A percentile compares a stretch with the other conserved stretches of the same genome.
Conservation (phyloP, 306 rosid genomes). For the Begonia peltatifolia region DNA sequence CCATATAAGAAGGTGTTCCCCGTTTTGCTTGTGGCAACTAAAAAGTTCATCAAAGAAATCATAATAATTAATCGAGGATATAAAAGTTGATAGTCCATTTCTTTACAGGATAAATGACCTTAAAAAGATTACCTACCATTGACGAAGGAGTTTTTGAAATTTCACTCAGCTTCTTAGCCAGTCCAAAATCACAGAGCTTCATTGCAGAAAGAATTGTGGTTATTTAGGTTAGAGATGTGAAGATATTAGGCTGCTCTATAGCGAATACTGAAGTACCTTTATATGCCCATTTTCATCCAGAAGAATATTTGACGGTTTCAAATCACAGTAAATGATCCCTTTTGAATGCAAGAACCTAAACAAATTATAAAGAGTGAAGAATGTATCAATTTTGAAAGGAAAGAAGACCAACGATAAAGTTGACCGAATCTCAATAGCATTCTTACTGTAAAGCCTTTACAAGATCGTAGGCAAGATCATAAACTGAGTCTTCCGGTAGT, state of each 20-base stretch:
- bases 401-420: constrained; percentile 5
- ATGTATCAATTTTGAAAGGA: background rate
- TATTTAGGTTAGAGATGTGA: too few relatives aligned
- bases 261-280: constrained; percentile 34
- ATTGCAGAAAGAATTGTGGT: constrained; percentile 5
- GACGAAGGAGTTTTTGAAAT: constrained; percentile 66
- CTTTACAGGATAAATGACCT: background rate
- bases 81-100: constrained; percentile 5
- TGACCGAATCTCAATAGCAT: background rate
- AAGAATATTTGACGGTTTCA: constrained; percentile 89
- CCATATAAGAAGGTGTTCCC: constrained; percentile 98
- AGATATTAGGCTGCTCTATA: too few relatives aligned
- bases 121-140: constrained; percentile 32
- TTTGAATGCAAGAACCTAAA: constrained; percentile 81
- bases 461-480: constrained; percentile 55
- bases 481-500: constrained; percentile 90
- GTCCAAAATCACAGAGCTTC: constrained; percentile 96
- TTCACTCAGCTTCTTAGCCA: constrained; percentile 82
- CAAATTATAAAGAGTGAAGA: constrained; percentile 13
- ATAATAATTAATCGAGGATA: background rate
- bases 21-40: constrained; percentile 89
- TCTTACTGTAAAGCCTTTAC: constrained; percentile 70
- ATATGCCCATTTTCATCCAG: constrained; percentile 81
- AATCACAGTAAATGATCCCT: constrained; percentile 83
- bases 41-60: constrained; percentile 18